A percentile compares a stretch with the other conserved stretches of the same genome.
Evolutionary conservation across 1,139 yeast genomes (phyloP).

Genomic region (Geotrichum carabidarum): DNA sequence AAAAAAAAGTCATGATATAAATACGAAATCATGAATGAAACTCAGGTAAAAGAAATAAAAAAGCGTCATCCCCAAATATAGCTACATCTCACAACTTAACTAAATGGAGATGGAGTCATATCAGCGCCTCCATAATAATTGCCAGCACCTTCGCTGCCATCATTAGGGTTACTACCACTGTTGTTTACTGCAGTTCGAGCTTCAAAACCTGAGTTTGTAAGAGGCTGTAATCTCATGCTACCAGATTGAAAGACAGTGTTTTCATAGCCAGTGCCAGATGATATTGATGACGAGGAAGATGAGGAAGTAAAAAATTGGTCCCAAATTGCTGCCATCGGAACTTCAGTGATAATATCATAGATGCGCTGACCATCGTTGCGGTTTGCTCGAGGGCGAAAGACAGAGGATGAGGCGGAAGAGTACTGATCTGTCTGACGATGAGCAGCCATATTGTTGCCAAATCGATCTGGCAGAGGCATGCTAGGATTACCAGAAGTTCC

Average conservation of each 20-base stretch:
- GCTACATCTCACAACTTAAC: too few relatives aligned
- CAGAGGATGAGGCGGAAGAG: background rate
- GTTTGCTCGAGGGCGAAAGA: background rate
- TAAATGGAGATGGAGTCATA: too few relatives aligned
- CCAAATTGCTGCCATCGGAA: constrained; percentile 70
- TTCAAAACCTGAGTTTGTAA: too few relatives aligned
- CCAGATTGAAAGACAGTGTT: background rate
- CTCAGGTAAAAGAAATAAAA: too few relatives aligned
- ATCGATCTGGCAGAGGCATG: background rate
- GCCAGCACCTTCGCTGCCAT: too few relatives aligned
- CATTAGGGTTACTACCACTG: too few relatives aligned
- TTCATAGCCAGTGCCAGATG: background rate
- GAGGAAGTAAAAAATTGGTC: constrained; percentile 53
- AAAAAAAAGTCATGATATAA: too few relatives aligned
- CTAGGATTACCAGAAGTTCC: background rate
- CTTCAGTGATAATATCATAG: constrained; percentile 57
- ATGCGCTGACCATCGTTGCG: constrained; percentile 48
- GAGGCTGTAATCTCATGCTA: background rate
- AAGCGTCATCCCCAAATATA: too few relatives aligned
- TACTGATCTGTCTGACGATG: background rate
- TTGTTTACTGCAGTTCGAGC: too few relatives aligned
- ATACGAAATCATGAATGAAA: too few relatives aligned
- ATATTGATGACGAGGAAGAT: too few relatives aligned
- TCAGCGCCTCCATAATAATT: too few relatives aligned
- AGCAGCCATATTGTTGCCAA: background rate